Evolutionary conservation across 208 protist genomes (phyloP), one percentile per base, ranked within the genome.

Genomic region (Trypanosoma avium): DNA sequence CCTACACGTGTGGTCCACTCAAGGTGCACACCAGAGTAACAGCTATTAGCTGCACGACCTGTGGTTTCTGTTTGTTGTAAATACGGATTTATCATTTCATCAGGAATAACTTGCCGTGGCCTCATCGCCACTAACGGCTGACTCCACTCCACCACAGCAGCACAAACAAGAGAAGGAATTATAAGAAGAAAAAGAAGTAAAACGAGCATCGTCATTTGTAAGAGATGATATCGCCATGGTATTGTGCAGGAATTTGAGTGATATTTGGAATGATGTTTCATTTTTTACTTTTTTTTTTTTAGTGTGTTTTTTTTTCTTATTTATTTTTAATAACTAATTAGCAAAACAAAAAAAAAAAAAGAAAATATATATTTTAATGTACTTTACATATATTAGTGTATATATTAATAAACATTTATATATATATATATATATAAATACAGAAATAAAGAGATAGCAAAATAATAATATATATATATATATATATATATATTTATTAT

Each of bases 1-100:
- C 89, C 84, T 26, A 95, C 78, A 7, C 84, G 86, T 27, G 89
- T 64, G 9, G 87, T 77, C 87, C 93, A 94, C 57, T 81, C 82
- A 33, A 94, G 63, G 27, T 82, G 47, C 15, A 94, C 68, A 15
- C 79, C 74, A 29, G 67, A 49, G 27, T 72, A 61, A 62, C 87
- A 93, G 8, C 59, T 62, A 9, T 69, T 38, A 7, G 67, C 65
- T n/a, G n/a, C 32, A 26, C 27, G 42, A 19, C 45, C 30, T 3
- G 12, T 43, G 21, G 38, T 19, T 43, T 15, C 24, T 32, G 5
- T 0, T 9, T 47, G 36, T 4, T 35, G 9, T 0, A 36, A n/a
- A 26, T 58, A 56, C n/a, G 42, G 55, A 2, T 58, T 36, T 35
- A 73, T 43, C 1, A 60, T 43, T 33, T 67, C 67, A 13, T 61